These are phyloP conservation scores for Trichoderma brevicompactum DNA, from an alignment of 2,329 filamentous ascomycete genomes.

Conservation along the genomic window DNA sequence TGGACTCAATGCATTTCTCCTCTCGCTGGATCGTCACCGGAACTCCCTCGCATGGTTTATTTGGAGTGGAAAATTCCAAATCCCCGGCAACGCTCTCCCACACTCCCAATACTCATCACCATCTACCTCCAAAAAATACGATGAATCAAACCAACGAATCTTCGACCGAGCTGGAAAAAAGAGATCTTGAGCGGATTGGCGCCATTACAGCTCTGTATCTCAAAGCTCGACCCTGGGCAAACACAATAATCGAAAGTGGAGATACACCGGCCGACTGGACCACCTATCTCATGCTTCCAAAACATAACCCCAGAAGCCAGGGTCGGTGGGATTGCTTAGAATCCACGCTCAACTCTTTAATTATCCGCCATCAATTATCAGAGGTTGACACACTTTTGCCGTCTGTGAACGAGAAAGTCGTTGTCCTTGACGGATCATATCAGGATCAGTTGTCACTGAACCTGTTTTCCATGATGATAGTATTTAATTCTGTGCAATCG, in stretches of 20 bases:
- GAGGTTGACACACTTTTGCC: slow-evolving; percentile 75
- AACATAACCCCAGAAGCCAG: slow-evolving; percentile 54
- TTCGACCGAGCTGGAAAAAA: slow-evolving; percentile 57
- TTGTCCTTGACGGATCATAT: slow-evolving; percentile 78
- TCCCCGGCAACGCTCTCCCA: neutral
- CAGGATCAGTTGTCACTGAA: slow-evolving; percentile 85
- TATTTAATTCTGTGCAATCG: slow-evolving; percentile 86
- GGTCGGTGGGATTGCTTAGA: slow-evolving; percentile 67
- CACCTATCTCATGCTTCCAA: slow-evolving; percentile 68
- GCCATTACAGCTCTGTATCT: slow-evolving; percentile 72
- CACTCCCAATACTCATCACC: neutral
- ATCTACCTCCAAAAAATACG: slow-evolving; percentile 33
- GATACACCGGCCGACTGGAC: slow-evolving; percentile 70
- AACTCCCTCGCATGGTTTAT: slow-evolving; percentile 82
- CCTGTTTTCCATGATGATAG: slow-evolving; percentile 80
- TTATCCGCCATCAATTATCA: slow-evolving; percentile 76
- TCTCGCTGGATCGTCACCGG: slow-evolving; percentile 89
- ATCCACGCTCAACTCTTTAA: slow-evolving; percentile 74
- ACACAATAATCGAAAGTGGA: slow-evolving; percentile 57
- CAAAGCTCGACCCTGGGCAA: slow-evolving; percentile 78
- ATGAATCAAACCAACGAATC: slow-evolving; percentile 36
- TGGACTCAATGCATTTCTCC: slow-evolving; percentile 64
- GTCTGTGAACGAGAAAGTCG: slow-evolving; percentile 69
- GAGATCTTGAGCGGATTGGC: slow-evolving; percentile 69
- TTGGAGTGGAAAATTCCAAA: slow-evolving; percentile 59